Base-by-base conservation (phyloP, 148 eudicot species). In the Gaultheria prostrata region DNA sequence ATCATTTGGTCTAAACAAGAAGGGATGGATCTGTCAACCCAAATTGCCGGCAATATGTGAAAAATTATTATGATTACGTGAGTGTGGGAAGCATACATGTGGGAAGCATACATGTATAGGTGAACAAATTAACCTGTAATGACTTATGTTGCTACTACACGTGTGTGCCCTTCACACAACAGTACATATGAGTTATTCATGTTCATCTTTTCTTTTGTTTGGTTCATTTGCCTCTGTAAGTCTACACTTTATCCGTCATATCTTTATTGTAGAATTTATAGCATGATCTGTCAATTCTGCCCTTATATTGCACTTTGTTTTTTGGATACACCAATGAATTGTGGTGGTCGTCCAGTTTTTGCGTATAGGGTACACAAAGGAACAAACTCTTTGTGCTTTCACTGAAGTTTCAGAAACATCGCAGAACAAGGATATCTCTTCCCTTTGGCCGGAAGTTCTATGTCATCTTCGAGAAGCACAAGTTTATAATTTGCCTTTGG, bases 391-490 rank as follows among this genome's bases (percentile, higher is more conserved):
- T 26, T 87, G 77, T 80, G 97, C 92, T 83, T 88, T 87, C 56
- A 72, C 82, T 28, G 97, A 95, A 84, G 91, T 89, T 73, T 83
- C 88, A 85, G 46, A 87, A 82, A 63, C 90, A 82, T 88, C 90
- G 6, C 86, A 77, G 50, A 49, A 83, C 77, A 84, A 90, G 85
- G 89, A 89, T 21, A 61, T 87, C n/a, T 83, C 93, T 86, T 88
- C 88, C 76, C 91, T 91, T 33, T 91, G 97, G 94, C 93, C 89
- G 17, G 85, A 91, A 84, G 92, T 91, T 88, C 84, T 91, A 48
- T 92, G 94, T 86, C 89, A 81, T 81, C 87, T 95, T 86, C 77
- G 86, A 85, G 97, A 92, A 88, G 86, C 88, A 67, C 87, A 91
- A 88, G 93, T 93, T 80, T 90, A 91, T 91, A 89, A 85, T 69